phyloP scores from a whole-genome alignment of 352 stramenopile species.

The Globisporangium acanthophoron region DNA sequence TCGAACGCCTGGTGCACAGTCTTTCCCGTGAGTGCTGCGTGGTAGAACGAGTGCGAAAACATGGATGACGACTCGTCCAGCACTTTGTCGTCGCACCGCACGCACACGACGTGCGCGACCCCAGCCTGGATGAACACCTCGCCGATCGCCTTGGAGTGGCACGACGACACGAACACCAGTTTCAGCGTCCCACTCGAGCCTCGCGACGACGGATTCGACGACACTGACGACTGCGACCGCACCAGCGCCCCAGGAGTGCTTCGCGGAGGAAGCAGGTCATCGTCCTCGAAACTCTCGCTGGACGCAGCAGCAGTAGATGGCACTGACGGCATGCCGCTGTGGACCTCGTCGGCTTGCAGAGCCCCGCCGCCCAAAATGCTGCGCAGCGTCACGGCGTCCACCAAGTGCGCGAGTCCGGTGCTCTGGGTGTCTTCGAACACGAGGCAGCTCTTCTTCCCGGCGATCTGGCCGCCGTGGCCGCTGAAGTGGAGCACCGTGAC shows the following conservation, averaged over 20 bases:
- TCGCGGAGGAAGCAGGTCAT: conserved; percentile 1
- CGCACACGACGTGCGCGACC: conserved; percentile 73
- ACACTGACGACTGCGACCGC: conserved; percentile 23
- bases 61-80: conserved; percentile 70
- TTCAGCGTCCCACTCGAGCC: conserved; percentile 44
- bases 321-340: background rate
- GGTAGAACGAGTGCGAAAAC: conserved; percentile 79
- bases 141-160: conserved; percentile 70
- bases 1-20: conserved; percentile 73
- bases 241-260: background rate
- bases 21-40: conserved; percentile 65
- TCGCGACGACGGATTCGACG: conserved; percentile 18
- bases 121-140: conserved; percentile 76
- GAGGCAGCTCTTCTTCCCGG: conserved; percentile 58
- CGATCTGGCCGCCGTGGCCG: conserved; percentile 59
- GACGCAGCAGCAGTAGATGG: background rate
- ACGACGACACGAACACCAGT: conserved; percentile 79
- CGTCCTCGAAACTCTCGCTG: conserved; percentile 4
- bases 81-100: conserved; percentile 57
- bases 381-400: conserved; percentile 51
- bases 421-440: conserved; percentile 75
- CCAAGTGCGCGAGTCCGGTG: conserved; percentile 61
- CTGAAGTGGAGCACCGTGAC: conserved; percentile 79
- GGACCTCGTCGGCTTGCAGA: conserved; percentile 12
- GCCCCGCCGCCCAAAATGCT: conserved; percentile 38